Base-by-base conservation (phyloP, 2,329 filamentous ascomycete genomes). In the Colletotrichum sojae region DNA sequence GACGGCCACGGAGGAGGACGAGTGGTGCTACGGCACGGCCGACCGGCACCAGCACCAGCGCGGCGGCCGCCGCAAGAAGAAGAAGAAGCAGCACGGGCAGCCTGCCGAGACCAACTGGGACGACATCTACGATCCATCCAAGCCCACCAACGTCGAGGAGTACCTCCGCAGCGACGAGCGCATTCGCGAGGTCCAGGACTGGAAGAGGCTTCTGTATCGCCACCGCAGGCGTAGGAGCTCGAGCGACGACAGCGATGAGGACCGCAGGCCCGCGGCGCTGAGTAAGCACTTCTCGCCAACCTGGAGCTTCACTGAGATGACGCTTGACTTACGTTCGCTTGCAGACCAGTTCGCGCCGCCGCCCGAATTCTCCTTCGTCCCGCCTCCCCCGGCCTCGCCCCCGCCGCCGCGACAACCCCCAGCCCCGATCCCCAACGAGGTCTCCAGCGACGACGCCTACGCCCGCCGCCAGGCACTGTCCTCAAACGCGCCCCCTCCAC, bases 91-190 rank as follows among this genome's bases (percentile, higher is more conserved):
- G 69, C 86, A 89, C 6, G 83, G 85, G 54, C 79, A 86, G 36
- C 80, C 81, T 5, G 82, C 86, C 59, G 87, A 89, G 77, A 90
- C 88, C n/a, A 91, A 97, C 76, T 98, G 94, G 94, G 92, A 97
- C 78, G 94, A 97, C 77, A 88, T 96, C 25, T 98, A 97, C 78
- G 95, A 97, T 75, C 93, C 94, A 1, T 85, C 91, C 12, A 85
- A 92, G 46, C 94, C 95, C 9, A 97, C 93, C 48, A 94, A 91
- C 73, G 92, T 95, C 57, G 92, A 95, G 63, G 92, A 95, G 76
- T 98, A 96, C 77, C 88, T 93, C 69, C 86, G 90, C 69, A 96
- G 94, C 75, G 94, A 97, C 67, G 94, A 97, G 81, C 92, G 93
- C 76, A 89, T 95, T 68, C 84, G 88, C 18, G 94, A 97, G 77